Conservation (phyloP, 768 basidiomycete species). For the Mycena alexandri region DNA sequence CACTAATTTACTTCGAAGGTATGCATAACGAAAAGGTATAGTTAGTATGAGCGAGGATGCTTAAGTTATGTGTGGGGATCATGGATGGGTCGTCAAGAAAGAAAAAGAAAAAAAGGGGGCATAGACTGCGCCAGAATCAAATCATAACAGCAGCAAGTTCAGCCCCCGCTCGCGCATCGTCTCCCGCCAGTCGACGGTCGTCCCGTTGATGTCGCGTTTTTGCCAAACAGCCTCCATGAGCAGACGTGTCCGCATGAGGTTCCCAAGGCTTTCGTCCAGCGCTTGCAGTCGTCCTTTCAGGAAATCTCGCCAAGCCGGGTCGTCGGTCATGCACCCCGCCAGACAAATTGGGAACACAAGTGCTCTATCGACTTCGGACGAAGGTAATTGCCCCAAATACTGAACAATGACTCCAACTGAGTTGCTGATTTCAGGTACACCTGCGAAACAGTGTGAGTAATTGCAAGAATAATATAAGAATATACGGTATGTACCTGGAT, state of each 20-base stretch:
- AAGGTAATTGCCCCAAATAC: slow-evolving; percentile 64
- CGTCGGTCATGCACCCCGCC: slow-evolving; percentile 80
- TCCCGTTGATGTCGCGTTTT: slow-evolving; percentile 67
- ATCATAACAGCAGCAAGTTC: slow-evolving; percentile 66
- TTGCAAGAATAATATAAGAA: slow-evolving; percentile 4
- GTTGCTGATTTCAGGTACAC: slow-evolving; percentile 76
- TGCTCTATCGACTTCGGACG: slow-evolving; percentile 73
- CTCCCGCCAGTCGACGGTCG: slow-evolving; percentile 71
- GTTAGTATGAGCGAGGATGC: neutral
- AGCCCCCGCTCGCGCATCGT: slow-evolving; percentile 64
- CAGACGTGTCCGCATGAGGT: slow-evolving; percentile 66
- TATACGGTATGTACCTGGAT: slow-evolving; percentile 67
- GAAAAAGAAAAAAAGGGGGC: neutral
- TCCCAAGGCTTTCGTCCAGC: slow-evolving; percentile 71
- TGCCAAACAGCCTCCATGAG: slow-evolving; percentile 82
- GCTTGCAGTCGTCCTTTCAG: slow-evolving; percentile 68
- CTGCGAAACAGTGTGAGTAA: slow-evolving; percentile 49
- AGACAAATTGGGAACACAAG: slow-evolving; percentile 82
- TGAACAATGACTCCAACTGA: slow-evolving; percentile 69
- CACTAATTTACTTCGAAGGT: slow-evolving; percentile 29
- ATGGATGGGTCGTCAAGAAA: slow-evolving; percentile 3
- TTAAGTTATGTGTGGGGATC: neutral
- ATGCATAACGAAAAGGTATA: slow-evolving; percentile 22
- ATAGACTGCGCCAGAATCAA: no score
- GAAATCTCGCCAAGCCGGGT: slow-evolving; percentile 67